Percentiles rank a stretch among this genome's conserved stretches.
These are phyloP conservation scores for Microbotryum lychnidis-dioicae DNA, from an alignment of 1,284 basidiomycete species.

Conservation along the genomic window DNA sequence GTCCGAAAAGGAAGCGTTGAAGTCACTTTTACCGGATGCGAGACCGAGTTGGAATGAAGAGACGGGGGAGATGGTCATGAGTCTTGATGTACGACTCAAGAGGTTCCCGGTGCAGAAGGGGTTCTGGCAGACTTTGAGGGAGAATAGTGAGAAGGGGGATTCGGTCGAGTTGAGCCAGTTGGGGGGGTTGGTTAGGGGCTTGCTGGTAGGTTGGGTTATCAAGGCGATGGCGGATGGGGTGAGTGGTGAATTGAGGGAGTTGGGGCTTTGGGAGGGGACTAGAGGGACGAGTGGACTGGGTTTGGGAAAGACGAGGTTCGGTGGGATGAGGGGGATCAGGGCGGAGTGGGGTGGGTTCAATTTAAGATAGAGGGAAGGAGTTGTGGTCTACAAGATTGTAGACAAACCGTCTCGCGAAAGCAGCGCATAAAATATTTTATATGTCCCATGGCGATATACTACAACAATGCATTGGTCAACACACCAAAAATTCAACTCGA, in stretches of 20 bases:
- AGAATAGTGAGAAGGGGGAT: constrained; percentile 29
- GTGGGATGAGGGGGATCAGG: constrained; percentile 3
- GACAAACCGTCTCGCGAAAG: too few relatives aligned
- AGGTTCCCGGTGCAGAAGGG: constrained; percentile 32
- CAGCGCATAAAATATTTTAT: too few relatives aligned
- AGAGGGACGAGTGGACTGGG: constrained; percentile 4
- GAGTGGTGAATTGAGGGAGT: constrained; percentile 14
- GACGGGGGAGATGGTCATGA: constrained; percentile 30
- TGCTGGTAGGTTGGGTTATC: constrained; percentile 12
- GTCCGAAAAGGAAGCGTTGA: constrained; percentile 31
- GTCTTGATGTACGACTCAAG: constrained; percentile 35
- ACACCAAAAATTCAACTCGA: too few relatives aligned
- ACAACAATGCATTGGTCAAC: too few relatives aligned
- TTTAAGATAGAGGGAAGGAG: background rate
- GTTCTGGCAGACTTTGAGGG: constrained; percentile 28
- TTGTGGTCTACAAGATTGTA: too few relatives aligned
- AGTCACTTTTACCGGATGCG: constrained; percentile 32
- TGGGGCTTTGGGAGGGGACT: constrained; percentile 12
- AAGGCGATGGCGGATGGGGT: constrained; percentile 10
- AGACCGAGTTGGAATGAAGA: constrained; percentile 23
- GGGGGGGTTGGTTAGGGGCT: constrained; percentile 1
- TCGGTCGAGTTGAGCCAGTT: constrained; percentile 18
- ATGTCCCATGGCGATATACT: too few relatives aligned
- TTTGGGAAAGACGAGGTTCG: background rate
- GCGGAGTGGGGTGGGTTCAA: constrained; percentile 13